Base-by-base conservation (phyloP, 2,329 filamentous ascomycete species). In the Fusarium sp. region DNA sequence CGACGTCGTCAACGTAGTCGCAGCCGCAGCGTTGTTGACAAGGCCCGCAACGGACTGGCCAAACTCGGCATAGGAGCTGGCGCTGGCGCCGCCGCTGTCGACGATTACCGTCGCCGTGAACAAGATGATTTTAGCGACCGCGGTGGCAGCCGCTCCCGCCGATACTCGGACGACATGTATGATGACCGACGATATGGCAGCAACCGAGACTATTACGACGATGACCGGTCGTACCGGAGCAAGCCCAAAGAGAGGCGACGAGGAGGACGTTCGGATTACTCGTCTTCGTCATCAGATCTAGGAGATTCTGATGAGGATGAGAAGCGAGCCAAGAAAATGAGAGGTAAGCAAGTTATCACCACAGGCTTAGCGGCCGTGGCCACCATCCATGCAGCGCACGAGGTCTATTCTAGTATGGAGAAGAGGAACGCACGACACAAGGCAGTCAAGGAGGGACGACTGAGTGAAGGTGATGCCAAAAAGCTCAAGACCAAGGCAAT, bases 1-100 rank as follows among this genome's bases (percentile, higher is more conserved):
- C 83, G 85, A 49, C 87, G 75, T 22, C 77, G 77, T 28, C 76
- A 77, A 24, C 78, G 81, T 59, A 83, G 87, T 79, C 86, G 88
- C 68, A 91, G 89, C 81, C 88, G 88, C 65, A 91, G 88, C 75
- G 85, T 91, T n/a, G 88, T 90, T 10, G 88, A 90, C 75, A 82
- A 82, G 54, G 87, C 88, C 20, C 87, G 89, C 58, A 87, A 87
- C 63, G 84, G 88, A 55, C 81, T 91, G 38, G 88, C 88, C 69
- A 89, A 87, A 75, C 80, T 91, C 15, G 89, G 89, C 48, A 79
- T 91, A 34, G 88, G 88, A 52, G 86, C 83, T 6, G 82, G 80
- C 2, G 78, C 54, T 57, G 53, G 44, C 1, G 60, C 60, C 14
- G 70, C 72, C 62, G 71, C 75, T 61, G 69, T 76, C 5, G 80